These are phyloP conservation scores for Allium cepa DNA, from an alignment of 106 monocot genomes.

Conservation along the genomic window DNA sequence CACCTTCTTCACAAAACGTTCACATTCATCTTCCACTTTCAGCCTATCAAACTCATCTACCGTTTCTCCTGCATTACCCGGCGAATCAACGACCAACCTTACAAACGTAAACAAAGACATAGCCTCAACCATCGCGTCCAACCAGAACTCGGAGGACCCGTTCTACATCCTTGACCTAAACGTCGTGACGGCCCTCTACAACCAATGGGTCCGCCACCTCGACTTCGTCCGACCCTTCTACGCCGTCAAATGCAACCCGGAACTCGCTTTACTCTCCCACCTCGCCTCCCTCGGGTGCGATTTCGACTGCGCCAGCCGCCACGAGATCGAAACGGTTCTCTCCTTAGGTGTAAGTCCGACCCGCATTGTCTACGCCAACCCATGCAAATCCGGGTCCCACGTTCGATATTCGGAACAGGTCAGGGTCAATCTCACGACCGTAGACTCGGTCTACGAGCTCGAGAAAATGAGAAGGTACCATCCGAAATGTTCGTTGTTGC, in stretches of 20 bases:
- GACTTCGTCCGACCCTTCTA: constrained; percentile 7
- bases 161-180: constrained; percentile 15
- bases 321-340: constrained; percentile 10
- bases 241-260: constrained; percentile 26
- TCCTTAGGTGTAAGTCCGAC: constrained; percentile 6
- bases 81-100: no score
- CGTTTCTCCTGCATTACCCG: no score
- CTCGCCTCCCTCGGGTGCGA: constrained; percentile 14
- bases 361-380: constrained; percentile 18
- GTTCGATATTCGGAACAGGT: neutral
- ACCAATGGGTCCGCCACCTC: constrained; percentile 1
- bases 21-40: no score
- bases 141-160: neutral
- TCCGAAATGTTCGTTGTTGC: neutral
- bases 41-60: no score
- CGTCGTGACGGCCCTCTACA: neutral
- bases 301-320: constrained; percentile 20
- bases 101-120: no score
- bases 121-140: constrained; percentile 1
- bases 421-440: constrained; percentile 18
- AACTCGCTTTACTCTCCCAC: constrained; percentile 1
- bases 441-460: constrained; percentile 10
- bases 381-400: constrained; percentile 21
- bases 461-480: constrained; percentile 8
- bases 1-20: no score